Evolutionary conservation across 192 early-diverging fungal species (phyloP), one percentile per base, ranked within the genome.

Genomic region (Coemansia reversa): DNA sequence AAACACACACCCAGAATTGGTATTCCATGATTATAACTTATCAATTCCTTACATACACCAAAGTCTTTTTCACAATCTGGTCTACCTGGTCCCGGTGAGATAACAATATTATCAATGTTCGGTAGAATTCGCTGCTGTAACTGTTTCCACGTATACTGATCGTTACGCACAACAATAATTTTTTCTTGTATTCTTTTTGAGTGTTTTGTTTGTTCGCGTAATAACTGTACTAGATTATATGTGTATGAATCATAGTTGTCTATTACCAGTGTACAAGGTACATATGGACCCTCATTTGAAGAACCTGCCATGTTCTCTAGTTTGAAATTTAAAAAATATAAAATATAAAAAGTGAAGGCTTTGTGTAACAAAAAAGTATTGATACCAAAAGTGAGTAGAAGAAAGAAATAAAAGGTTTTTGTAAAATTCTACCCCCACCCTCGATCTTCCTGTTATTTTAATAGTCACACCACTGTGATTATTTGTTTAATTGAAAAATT

Each of bases 1-100:
- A 98, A 82, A 75, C 96, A 98, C 0, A 98, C 89, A 28, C 94
- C 96, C 54, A 98, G 85, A 7, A 96, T 77, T 6, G 96, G 93
- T 51, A 87, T 62, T 16, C 80, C 70, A 28, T 86, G 51, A 5
- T 59, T 30, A 27, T 47, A 3, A 1, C 25, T 23, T 30, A 78
- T 72, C 23, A 75, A 59, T 7, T 66, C 55, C 2, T 22, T 30
- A 47, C 70, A 76, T 5, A 83, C 58, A 4, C 82, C 82, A 52
- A 83, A 73, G 29, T 83, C 89, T 18, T 75, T 77, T 7, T 32
- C 7, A 25, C 82, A 77, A 30, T 88, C 86, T 3, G 96, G 94
- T 24, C 84, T 84, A 19, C 96, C 96, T 3, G 96, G 96, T 0
- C 96, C 96, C 14, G 96, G 96, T 2, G 94, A 97, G 51, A 98